Evolutionary conservation across 2,329 filamentous ascomycete genomes (phyloP).

Genomic region (Trichoderma pleuroti): DNA sequence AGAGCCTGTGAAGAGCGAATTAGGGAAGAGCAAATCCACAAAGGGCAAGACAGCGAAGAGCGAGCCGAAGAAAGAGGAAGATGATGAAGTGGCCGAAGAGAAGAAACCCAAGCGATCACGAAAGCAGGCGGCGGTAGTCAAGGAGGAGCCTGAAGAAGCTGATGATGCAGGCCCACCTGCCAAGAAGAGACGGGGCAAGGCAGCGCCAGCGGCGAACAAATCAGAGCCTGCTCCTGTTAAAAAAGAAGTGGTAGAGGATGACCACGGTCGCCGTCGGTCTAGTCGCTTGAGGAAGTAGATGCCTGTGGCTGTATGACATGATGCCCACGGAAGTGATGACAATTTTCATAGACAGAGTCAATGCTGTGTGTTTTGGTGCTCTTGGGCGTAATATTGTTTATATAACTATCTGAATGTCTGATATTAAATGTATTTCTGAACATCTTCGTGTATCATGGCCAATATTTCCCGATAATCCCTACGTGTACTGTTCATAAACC

Average conservation of each 20-base stretch:
- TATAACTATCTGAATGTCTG: neutral
- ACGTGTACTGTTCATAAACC: neutral
- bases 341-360: neutral
- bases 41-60: neutral
- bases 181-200: constrained; percentile 28
- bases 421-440: neutral
- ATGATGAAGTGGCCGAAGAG: constrained; percentile 7
- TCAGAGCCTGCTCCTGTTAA: constrained; percentile 13
- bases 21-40: constrained; percentile 8
- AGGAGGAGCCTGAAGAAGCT: constrained; percentile 28
- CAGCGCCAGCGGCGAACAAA: constrained; percentile 24
- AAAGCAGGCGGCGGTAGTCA: constrained; percentile 25
- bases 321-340: neutral
- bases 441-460: neutral
- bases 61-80: constrained; percentile 24
- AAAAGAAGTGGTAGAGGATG: neutral
- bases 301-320: neutral
- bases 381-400: neutral
- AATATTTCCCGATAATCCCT: too few relatives aligned
- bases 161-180: constrained; percentile 26
- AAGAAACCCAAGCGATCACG: constrained; percentile 25
- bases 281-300: constrained; percentile 26
- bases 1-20: constrained; percentile 35
- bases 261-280: constrained; percentile 28
- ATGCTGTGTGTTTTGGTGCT: neutral